phyloP scores from a whole-genome alignment of 331 rosid species.

The Acacia pycnantha region DNA sequence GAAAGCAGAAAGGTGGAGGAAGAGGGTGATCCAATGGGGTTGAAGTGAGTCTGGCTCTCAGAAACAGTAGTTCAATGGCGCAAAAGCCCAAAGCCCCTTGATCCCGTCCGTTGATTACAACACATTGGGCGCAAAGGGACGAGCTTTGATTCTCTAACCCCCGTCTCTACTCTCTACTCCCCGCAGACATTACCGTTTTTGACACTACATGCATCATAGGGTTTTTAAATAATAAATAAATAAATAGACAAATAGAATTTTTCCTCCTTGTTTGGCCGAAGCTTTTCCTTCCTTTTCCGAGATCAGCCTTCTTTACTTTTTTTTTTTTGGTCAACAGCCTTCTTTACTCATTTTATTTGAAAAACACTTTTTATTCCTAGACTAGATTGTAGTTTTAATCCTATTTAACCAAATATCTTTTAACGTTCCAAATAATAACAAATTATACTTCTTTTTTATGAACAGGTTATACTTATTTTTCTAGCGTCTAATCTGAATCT shows the following conservation, averaged over 20 bases:
- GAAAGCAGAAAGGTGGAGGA: neutral
- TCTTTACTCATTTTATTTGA: neutral
- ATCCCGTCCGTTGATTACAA: conserved; percentile 39
- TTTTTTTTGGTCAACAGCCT: too few relatives aligned
- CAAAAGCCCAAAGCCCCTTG: conserved; percentile 25
- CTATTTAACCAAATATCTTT: too few relatives aligned
- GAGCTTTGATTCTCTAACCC: conserved; percentile 1
- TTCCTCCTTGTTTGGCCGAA: neutral
- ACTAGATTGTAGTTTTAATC: neutral
- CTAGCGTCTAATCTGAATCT: neutral
- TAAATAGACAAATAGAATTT: neutral
- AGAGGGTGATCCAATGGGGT: conserved; percentile 6
- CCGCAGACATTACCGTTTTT: neutral
- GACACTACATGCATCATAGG: neutral
- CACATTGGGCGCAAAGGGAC: conserved; percentile 27
- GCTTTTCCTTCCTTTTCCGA: neutral
- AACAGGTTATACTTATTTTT: neutral
- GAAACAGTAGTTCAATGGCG: conserved; percentile 25
- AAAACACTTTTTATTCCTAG: neutral
- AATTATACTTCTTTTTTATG: neutral
- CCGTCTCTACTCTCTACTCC: neutral
- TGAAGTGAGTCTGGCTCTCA: conserved; percentile 7
- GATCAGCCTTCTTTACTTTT: neutral
- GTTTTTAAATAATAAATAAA: neutral
- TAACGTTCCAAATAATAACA: neutral